Conservation (phyloP, 2,329 filamentous ascomycete genomes). For the Cytospora paraplurivora region DNA sequence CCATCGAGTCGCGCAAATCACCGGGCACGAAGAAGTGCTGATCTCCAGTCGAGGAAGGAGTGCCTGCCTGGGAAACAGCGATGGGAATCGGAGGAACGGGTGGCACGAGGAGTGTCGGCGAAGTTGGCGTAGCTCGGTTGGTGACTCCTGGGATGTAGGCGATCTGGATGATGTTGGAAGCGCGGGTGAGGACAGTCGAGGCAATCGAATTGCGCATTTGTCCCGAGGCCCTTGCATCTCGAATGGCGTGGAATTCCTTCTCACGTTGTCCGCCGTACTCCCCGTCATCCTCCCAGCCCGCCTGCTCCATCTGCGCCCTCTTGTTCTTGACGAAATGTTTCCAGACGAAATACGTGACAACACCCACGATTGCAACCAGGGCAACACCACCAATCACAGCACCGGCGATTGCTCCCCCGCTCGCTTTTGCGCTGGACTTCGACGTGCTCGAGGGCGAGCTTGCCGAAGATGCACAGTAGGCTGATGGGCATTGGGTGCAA, state of each 20-base stretch:
- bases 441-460: slow-evolving; percentile 31
- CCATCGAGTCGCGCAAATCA: slow-evolving; percentile 88
- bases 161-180: slow-evolving; percentile 99
- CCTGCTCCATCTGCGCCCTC: slow-evolving; percentile 60
- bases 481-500: slow-evolving; percentile 51
- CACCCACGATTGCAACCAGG: slow-evolving; percentile 69
- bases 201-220: slow-evolving; percentile 90
- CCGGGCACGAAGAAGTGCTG: slow-evolving; percentile 93
- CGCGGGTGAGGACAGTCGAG: slow-evolving; percentile 90
- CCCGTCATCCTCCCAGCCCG: slow-evolving; percentile 59
- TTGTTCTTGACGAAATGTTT: slow-evolving; percentile 83
- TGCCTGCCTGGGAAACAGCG: slow-evolving; percentile 58
- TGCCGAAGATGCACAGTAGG: slow-evolving; percentile 45
- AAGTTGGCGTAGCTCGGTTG: slow-evolving; percentile 84
- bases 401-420: slow-evolving; percentile 84
- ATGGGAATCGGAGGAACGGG: slow-evolving; percentile 90
- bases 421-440: slow-evolving; percentile 53
- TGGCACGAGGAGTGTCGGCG: slow-evolving; percentile 78
- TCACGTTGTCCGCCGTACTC: slow-evolving; percentile 54
- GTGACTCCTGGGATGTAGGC: slow-evolving; percentile 98
- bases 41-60: slow-evolving; percentile 64
- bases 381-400: slow-evolving; percentile 84
- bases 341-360: slow-evolving; percentile 80
- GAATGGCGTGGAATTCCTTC: slow-evolving; percentile 55
- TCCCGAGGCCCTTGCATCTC: slow-evolving; percentile 71